These are phyloP conservation scores for Chlamydomonas reinhardtii DNA, from an alignment of 163 green algal species.

Conservation along the genomic window DNA sequence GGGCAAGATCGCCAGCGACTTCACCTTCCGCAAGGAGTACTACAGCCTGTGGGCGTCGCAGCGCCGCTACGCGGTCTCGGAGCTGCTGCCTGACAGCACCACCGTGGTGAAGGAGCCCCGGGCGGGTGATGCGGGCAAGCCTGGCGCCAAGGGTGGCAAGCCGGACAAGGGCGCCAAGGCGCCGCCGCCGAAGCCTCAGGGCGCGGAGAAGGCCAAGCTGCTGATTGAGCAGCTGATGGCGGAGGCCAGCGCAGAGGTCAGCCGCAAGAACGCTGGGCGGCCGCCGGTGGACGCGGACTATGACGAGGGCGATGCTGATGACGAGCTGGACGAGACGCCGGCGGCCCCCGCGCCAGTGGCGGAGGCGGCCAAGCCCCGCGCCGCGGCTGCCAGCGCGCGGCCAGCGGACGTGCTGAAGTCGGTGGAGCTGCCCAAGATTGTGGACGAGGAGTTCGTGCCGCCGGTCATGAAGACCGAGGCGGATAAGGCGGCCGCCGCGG, in stretches of 20 bases:
- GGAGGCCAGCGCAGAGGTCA: slow-evolving; percentile 43
- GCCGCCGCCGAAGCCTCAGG: slow-evolving; percentile 32
- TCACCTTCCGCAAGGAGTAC: slow-evolving; percentile 66
- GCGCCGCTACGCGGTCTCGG: slow-evolving; percentile 65
- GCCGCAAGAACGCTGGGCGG: slow-evolving; percentile 8
- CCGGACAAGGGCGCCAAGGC: slow-evolving; percentile 11
- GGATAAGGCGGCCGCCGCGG: not conserved
- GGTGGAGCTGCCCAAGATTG: slow-evolving; percentile 45
- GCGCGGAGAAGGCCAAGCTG: slow-evolving; percentile 52
- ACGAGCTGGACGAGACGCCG: slow-evolving; percentile 11
- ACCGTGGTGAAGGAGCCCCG: slow-evolving; percentile 1
- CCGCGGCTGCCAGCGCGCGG: slow-evolving; percentile 13
- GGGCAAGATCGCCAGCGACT: slow-evolving; percentile 56
- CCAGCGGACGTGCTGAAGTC: slow-evolving; percentile 32
- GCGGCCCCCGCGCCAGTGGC: not conserved
- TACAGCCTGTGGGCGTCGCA: slow-evolving; percentile 64
- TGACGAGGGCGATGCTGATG: slow-evolving; percentile 34
- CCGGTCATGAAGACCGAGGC: slow-evolving; percentile 4
- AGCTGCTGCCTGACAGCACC: slow-evolving; percentile 63
- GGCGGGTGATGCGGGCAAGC: not conserved
- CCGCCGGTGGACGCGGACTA: not conserved
- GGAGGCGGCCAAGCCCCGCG: slow-evolving; percentile 3
- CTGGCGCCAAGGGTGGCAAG: slow-evolving; percentile 24
- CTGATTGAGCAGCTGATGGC: slow-evolving; percentile 57
- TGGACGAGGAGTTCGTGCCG: slow-evolving; percentile 30